Conservation (phyloP, 371 early-diverging fungal genomes). For the Circinella umbellata region DNA sequence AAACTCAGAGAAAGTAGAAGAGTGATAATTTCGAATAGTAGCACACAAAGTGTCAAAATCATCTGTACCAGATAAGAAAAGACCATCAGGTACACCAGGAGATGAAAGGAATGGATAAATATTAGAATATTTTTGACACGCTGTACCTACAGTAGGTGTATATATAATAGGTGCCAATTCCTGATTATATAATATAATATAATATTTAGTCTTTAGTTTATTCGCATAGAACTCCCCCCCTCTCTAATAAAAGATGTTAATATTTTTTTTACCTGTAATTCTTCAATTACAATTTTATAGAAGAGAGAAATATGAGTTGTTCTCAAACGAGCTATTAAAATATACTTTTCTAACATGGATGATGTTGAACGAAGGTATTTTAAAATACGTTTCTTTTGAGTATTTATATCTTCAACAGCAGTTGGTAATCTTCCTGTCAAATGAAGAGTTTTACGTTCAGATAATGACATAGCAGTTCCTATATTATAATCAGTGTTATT, state of each 20-base stretch:
- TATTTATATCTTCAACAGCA: constrained; percentile 70
- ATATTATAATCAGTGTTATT: background rate
- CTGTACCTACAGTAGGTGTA: constrained; percentile 94
- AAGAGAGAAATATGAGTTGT: constrained; percentile 80
- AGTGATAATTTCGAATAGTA: constrained; percentile 70
- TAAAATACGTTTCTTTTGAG: constrained; percentile 78
- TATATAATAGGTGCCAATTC: constrained; percentile 85
- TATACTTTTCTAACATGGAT: constrained; percentile 78
- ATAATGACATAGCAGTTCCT: background rate
- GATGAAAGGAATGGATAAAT: constrained; percentile 84
- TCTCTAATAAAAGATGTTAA: no score
- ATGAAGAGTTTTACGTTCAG: background rate
- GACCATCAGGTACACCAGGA: constrained; percentile 79
- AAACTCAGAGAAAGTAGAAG: constrained; percentile 31
- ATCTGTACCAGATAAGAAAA: constrained; percentile 79
- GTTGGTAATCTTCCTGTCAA: constrained; percentile 74
- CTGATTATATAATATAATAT: constrained; percentile 28
- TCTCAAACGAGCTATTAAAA: constrained; percentile 80
- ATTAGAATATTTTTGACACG: constrained; percentile 87
- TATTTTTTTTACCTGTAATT: constrained; percentile 60
- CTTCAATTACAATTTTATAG: constrained; percentile 75
- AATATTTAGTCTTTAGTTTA: background rate
- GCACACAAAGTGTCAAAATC: constrained; percentile 62
- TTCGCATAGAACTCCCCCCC: no score
- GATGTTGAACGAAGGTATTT: constrained; percentile 67